These are phyloP conservation scores for Lichtheimia ramosa DNA, from an alignment of 371 early-diverging fungal species.

Conservation along the genomic window DNA sequence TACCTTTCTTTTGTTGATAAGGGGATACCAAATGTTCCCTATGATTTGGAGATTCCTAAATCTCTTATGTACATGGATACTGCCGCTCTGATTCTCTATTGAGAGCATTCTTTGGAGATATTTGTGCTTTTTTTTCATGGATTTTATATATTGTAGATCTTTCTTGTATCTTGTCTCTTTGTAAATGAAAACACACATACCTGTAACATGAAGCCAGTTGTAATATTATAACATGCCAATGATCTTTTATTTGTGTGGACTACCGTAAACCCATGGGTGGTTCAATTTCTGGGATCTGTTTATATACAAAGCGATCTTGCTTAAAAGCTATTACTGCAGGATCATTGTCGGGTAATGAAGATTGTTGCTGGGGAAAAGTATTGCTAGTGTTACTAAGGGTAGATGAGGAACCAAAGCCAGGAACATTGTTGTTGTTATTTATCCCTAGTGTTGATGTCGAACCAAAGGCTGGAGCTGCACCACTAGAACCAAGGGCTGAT, in stretches of 20 bases:
- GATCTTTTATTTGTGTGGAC: neutral
- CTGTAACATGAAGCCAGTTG: too few species aligned
- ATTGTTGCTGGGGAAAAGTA: slow-evolving; percentile 6
- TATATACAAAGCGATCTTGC: slow-evolving; percentile 37
- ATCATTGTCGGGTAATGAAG: slow-evolving; percentile 13
- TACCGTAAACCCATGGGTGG: slow-evolving; percentile 48
- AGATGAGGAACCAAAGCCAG: slow-evolving; percentile 16
- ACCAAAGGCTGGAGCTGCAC: slow-evolving; percentile 3
- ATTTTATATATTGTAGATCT: too few species aligned
- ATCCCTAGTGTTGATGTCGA: neutral
- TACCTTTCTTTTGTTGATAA: too few species aligned
- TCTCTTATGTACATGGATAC: too few species aligned
- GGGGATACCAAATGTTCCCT: too few species aligned
- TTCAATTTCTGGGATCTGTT: slow-evolving; percentile 49
- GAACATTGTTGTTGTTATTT: neutral
- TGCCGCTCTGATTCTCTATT: too few species aligned
- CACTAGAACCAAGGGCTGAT: slow-evolving; percentile 10
- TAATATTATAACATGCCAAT: too few species aligned
- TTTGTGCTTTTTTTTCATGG: too few species aligned
- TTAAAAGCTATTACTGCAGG: slow-evolving; percentile 38
- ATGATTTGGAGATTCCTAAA: too few species aligned
- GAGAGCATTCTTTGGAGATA: too few species aligned
- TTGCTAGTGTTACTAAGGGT: slow-evolving; percentile 3
- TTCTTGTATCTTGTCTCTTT: too few species aligned
- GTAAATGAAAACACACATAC: too few species aligned